Conservation (phyloP, 2,329 filamentous ascomycete species). For the Amesomyces nigricolor region DNA sequence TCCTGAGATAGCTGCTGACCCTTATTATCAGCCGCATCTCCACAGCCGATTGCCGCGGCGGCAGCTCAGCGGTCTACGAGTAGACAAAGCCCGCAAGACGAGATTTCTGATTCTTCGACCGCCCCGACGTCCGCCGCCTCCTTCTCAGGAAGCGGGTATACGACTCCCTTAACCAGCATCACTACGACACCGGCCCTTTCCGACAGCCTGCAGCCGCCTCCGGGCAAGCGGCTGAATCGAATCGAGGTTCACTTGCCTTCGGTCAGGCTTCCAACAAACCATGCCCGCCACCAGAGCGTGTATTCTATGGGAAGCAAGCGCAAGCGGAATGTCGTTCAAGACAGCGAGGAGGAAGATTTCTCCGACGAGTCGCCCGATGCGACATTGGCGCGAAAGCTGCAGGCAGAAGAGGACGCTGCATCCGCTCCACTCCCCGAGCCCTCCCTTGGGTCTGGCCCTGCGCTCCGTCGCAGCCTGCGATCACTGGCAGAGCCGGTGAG, state of each 20-base stretch:
- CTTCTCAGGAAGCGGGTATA: slow-evolving; percentile 36
- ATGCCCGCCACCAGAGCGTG: slow-evolving; percentile 43
- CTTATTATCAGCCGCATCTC: slow-evolving; percentile 17
- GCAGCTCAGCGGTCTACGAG: slow-evolving; percentile 28
- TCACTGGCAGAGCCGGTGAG: slow-evolving; percentile 1
- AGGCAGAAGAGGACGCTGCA: slow-evolving; percentile 41
- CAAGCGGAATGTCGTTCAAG: slow-evolving; percentile 41
- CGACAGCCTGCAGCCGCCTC: slow-evolving; percentile 17
- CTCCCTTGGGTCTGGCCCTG: not conserved
- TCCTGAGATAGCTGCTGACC: not conserved
- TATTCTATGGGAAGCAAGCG: slow-evolving; percentile 42
- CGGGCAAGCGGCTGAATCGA: slow-evolving; percentile 24
- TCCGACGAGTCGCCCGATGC: slow-evolving; percentile 40
- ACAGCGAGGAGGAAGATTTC: slow-evolving; percentile 37
- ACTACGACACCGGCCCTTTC: slow-evolving; percentile 35
- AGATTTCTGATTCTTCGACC: slow-evolving; percentile 33
- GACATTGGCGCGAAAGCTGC: slow-evolving; percentile 50
- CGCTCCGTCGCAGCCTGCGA: slow-evolving; percentile 13
- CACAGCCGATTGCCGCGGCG: slow-evolving; percentile 4
- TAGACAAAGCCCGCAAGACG: slow-evolving; percentile 25
- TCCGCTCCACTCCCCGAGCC: not conserved
- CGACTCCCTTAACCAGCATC: slow-evolving; percentile 41
- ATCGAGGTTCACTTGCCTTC: slow-evolving; percentile 34
- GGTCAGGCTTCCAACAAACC: slow-evolving; percentile 33
- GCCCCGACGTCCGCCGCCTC: slow-evolving; percentile 31